Percentiles rank a stretch among this genome's conserved stretches.
phyloP scores from a whole-genome alignment of 2,329 filamentous ascomycete species.

The Fusarium denticulatum region DNA sequence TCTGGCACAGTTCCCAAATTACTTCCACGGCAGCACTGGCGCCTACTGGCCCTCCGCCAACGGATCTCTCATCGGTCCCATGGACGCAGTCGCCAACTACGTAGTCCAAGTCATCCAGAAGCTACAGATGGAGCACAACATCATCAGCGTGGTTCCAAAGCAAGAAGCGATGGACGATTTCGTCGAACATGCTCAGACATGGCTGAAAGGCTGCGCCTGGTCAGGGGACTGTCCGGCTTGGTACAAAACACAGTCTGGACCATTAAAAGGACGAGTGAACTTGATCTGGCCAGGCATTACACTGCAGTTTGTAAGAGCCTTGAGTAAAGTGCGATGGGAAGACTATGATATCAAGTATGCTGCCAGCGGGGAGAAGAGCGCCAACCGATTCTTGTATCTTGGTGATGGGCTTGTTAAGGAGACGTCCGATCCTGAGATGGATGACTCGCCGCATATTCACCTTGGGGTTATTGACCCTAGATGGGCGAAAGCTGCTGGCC shows the following conservation, averaged over 20 bases:
- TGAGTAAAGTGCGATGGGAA: not conserved
- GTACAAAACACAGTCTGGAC: not conserved
- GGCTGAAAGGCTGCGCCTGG: not conserved
- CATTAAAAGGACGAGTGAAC: not conserved
- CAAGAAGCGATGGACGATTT: not conserved
- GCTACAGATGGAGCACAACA: not conserved
- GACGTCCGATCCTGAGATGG: fast-evolving
- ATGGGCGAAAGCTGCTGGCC: not conserved
- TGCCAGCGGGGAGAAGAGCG: not conserved
- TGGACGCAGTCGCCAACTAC: not conserved
- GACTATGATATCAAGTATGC: not conserved
- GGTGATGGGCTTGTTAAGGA: not conserved
- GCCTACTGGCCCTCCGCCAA: not conserved
- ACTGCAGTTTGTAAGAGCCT: not conserved
- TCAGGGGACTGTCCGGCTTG: not conserved
- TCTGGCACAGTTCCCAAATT: not conserved
- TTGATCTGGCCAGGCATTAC: not conserved
- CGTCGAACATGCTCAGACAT: not conserved
- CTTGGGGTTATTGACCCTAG: not conserved
- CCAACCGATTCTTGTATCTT: not conserved
- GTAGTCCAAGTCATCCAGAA: not conserved
- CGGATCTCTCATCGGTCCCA: not conserved
- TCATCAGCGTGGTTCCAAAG: not conserved
- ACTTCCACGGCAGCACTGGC: not conserved
- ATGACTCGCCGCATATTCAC: not conserved